These are phyloP conservation scores for Helichrysum umbraculigerum DNA, from an alignment of 129 eudicot species.

Conservation along the genomic window DNA sequence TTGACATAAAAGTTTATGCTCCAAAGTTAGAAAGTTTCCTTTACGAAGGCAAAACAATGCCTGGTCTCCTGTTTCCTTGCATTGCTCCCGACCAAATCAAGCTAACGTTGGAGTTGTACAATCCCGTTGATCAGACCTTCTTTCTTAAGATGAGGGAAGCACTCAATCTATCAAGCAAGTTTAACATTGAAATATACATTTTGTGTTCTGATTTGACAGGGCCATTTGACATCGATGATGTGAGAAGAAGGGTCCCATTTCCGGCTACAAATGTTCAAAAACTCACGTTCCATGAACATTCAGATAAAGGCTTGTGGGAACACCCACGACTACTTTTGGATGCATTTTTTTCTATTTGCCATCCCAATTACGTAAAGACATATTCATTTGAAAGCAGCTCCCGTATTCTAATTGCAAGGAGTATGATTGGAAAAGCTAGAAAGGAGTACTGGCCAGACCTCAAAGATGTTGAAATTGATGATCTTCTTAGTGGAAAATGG, in stretches of 20 bases:
- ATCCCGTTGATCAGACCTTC: background rate
- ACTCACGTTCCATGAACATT: background rate
- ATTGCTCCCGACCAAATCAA: background rate
- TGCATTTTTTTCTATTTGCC: background rate
- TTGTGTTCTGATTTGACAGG: background rate
- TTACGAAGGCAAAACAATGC: background rate
- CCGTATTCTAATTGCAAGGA: background rate
- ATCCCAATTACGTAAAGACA: background rate
- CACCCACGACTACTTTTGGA: background rate
- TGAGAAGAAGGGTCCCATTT: background rate
- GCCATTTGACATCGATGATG: background rate
- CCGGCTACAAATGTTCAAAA: background rate
- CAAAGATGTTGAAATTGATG: background rate
- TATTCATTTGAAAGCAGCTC: background rate
- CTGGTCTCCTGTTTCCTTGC: background rate
- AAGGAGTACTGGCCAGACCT: background rate
- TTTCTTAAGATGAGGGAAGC: conserved; percentile 1
- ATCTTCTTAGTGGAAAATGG: background rate
- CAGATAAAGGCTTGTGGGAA: background rate
- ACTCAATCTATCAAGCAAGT: background rate
- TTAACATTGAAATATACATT: background rate
- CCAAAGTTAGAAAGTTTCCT: background rate
- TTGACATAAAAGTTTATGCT: background rate
- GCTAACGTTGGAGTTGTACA: no score
- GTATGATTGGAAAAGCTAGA: background rate